Evolutionary conservation across 371 early-diverging fungal genomes (phyloP).

Genomic region (Mortierella sp.): DNA sequence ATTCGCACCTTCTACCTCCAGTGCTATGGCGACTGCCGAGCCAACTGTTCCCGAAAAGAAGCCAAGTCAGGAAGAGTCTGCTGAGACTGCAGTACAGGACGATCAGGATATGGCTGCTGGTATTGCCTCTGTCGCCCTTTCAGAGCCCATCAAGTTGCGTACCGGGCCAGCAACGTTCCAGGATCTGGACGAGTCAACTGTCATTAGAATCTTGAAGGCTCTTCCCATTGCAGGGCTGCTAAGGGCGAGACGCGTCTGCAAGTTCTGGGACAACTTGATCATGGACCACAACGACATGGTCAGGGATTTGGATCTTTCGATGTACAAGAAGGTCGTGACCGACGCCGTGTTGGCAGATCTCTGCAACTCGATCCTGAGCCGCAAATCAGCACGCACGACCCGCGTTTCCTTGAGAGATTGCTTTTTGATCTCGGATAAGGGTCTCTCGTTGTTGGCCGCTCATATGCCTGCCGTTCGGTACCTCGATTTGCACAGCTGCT

Average conservation of each 20-base stretch:
- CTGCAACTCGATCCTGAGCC: slow-evolving; percentile 30
- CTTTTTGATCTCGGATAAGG: slow-evolving; percentile 66
- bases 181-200: slow-evolving; percentile 33
- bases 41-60: neutral
- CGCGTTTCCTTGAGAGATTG: slow-evolving; percentile 50
- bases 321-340: slow-evolving; percentile 60
- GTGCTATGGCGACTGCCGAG: slow-evolving; percentile 12
- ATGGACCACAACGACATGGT: slow-evolving; percentile 52
- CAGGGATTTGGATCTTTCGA: slow-evolving; percentile 60
- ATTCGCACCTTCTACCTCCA: slow-evolving; percentile 9
- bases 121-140: neutral
- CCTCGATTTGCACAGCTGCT: slow-evolving; percentile 82
- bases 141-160: slow-evolving; percentile 15
- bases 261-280: slow-evolving; percentile 52
- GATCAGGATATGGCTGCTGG: slow-evolving; percentile 11
- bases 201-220: slow-evolving; percentile 21
- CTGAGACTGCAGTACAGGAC: neutral
- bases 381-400: slow-evolving; percentile 23
- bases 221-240: slow-evolving; percentile 28
- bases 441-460: slow-evolving; percentile 57
- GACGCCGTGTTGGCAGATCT: slow-evolving; percentile 52
- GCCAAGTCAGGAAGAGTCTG: neutral
- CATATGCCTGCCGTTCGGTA: slow-evolving; percentile 58
- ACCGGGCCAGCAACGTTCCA: slow-evolving; percentile 40
- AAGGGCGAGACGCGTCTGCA: slow-evolving; percentile 44